Evolutionary conservation across 1,139 yeast species (phyloP), one percentile per base, ranked within the genome.

Genomic region (Arxiozyma slooffiae): DNA sequence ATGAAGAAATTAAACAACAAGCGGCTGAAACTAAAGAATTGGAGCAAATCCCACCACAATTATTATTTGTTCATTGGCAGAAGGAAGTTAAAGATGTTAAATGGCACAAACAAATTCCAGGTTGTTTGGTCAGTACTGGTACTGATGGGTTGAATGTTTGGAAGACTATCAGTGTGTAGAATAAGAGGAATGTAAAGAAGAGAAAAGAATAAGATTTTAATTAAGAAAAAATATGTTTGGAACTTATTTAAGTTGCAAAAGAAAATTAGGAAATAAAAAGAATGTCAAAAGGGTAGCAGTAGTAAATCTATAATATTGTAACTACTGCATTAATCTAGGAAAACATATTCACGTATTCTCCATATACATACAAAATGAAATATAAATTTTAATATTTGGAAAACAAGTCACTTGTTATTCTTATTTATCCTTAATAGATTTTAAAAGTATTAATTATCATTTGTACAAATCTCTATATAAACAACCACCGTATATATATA

Each of bases 21-120:
- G 67, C 67, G 41, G 71, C 71, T 17, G 89, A 83, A 63, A 74
- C 79, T 38, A 81, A 82, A 61, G 97, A 88, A 60, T 75, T 92
- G 59, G 84, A 82, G 58, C 95, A 86, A 61, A 87, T 92, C 58
- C 99, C 99, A 38, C 94, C 97, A 24, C 99, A 92, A 69, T 77
- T 94, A 62, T 75, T 92, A 67, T 92, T 92, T 73, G 96, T 92
- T 47, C 99, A 92, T 67, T 92, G 97, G 97, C 98, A 94, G 73
- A 82, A 83, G 61, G 94, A 90, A 63, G 97, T 92, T 50, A 92
- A 92, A 73, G 99, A 92, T 67, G 96, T 90, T 43, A 87, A 95
- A 71, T 92, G 98, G 97, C 97, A 92, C 70, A 80, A 75, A 64
- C 98, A 94, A 71, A 87, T 94, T 55, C 98, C 98, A 4, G 98